Percentiles rank a stretch among this genome's conserved stretches.
Evolutionary conservation across 371 early-diverging fungal genomes (phyloP).

Genomic region (Mortierella polycephala): DNA sequence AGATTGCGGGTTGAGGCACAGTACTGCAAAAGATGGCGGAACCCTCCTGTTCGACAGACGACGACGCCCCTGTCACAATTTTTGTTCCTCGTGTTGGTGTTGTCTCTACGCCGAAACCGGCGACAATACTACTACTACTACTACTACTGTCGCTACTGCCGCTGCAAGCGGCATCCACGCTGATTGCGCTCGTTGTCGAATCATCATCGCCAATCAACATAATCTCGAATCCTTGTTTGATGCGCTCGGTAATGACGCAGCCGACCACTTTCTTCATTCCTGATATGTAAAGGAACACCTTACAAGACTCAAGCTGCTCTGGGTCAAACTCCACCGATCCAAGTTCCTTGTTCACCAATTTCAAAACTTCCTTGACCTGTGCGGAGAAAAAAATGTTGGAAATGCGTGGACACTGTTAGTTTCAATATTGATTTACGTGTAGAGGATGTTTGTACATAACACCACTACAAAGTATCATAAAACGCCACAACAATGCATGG

Average conservation of each 20-base stretch:
- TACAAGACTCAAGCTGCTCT: slow-evolving; percentile 36
- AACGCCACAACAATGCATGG: not conserved
- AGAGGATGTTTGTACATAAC: not conserved
- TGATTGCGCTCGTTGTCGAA: not conserved
- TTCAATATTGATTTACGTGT: not conserved
- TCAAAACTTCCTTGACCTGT: slow-evolving; percentile 43
- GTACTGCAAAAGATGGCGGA: slow-evolving; percentile 55
- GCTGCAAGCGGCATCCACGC: not conserved
- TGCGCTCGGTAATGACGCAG: slow-evolving; percentile 62
- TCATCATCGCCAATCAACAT: not conserved
- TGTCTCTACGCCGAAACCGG: not conserved
- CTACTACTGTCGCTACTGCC: not conserved
- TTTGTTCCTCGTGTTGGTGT: not conserved
- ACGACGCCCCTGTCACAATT: not conserved
- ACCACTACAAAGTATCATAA: not conserved
- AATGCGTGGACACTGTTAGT: not conserved
- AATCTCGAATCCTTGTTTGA: slow-evolving; percentile 55
- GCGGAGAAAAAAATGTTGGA: not conserved
- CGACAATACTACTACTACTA: not conserved
- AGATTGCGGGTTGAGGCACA: slow-evolving; percentile 51
- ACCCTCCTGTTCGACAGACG: slow-evolving; percentile 8
- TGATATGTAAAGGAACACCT: slow-evolving; percentile 59
- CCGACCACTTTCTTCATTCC: slow-evolving; percentile 59
- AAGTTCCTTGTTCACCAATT: slow-evolving; percentile 35
- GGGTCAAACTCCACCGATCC: slow-evolving; percentile 52